phyloP scores from a whole-genome alignment of 2,329 filamentous ascomycete species.

The Beauveria caledonica region DNA sequence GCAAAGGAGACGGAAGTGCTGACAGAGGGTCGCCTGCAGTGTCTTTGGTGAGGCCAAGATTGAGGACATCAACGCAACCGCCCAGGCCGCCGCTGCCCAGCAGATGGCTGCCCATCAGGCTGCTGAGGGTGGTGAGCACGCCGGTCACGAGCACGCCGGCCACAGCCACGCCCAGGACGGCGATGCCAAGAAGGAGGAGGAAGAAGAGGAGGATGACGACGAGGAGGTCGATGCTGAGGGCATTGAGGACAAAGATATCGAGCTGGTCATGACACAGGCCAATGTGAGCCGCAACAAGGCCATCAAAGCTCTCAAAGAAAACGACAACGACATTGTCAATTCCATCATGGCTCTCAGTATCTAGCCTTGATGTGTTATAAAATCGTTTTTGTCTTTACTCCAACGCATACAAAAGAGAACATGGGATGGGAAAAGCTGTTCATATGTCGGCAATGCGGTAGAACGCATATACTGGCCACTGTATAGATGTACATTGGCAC shows the following conservation, averaged over 20 bases:
- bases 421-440: constrained; percentile 11
- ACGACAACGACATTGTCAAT: constrained; percentile 99
- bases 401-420: constrained; percentile 7
- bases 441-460: constrained; percentile 11
- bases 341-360: constrained; percentile 98
- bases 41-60: constrained; percentile 99
- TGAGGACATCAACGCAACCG: constrained; percentile 97
- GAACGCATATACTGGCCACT: constrained; percentile 7
- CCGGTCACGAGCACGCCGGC: constrained; percentile 65
- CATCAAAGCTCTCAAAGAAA: constrained; percentile 96
- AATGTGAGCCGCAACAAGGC: constrained; percentile 97
- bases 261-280: constrained; percentile 97
- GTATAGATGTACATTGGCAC: constrained; percentile 5
- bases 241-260: constrained; percentile 98
- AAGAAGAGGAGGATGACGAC: constrained; percentile 72
- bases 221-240: constrained; percentile 94
- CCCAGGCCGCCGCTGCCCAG: constrained; percentile 90
- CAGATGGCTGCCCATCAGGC: constrained; percentile 75
- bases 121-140: constrained; percentile 58
- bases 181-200: constrained; percentile 68
- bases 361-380: constrained; percentile 31
- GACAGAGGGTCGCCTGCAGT: constrained; percentile 37
- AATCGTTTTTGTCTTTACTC: constrained; percentile 14
- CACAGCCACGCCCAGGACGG: constrained; percentile 52
- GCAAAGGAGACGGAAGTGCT: not conserved